Evolutionary conservation across 2,329 filamentous ascomycete species (phyloP), one percentile per base, ranked within the genome.

Genomic region (Pseudocercospora fijiensis): DNA sequence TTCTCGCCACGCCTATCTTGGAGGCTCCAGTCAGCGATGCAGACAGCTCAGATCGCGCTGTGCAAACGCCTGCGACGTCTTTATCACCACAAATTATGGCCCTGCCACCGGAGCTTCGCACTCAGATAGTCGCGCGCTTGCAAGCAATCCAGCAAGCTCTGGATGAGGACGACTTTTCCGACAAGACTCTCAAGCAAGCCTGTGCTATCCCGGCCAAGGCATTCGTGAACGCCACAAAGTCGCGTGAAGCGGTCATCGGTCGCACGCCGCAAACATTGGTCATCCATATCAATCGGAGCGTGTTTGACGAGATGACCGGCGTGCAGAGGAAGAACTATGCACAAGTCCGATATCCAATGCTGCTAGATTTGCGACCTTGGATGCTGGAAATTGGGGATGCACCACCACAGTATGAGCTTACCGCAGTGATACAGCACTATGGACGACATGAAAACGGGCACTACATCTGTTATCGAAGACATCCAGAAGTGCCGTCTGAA

Each of bases 361-460:
- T 80, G 0, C 79, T 98, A 18, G 89, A 96, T 73, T 79, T 99
- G 1, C 88, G 88, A 0, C 85, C 88, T n/a, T 97, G 92, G 93
- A 94, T 89, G 73, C 79, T 96, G 27, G 91, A 63, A 65, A 70
- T 18, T 53, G 58, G 52, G 67, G 66, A 62, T 22, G 57, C 45
- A n/a, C 30, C 63, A 28, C 49, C 64, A 10, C 51, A 62, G 8
- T 69, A 67, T 37, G 30, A 45, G 26, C 61, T 70, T 24, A 67
- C 61, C 27, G 92, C 93, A 28, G 90, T 94, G 0, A 86, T 98
- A 9, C 95, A 92, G 0, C 95, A 98, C 74, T 91, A 90, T 66
- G 95, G 95, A 3, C 84, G 90, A 30, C 95, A 98, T 75, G 92
- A 97, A 66, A 96, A 96, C 71, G 95, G 95, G 0, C 95, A 99